These are phyloP conservation scores for Saitozyma sp. DNA, from an alignment of 768 basidiomycete genomes.

Conservation along the genomic window DNA sequence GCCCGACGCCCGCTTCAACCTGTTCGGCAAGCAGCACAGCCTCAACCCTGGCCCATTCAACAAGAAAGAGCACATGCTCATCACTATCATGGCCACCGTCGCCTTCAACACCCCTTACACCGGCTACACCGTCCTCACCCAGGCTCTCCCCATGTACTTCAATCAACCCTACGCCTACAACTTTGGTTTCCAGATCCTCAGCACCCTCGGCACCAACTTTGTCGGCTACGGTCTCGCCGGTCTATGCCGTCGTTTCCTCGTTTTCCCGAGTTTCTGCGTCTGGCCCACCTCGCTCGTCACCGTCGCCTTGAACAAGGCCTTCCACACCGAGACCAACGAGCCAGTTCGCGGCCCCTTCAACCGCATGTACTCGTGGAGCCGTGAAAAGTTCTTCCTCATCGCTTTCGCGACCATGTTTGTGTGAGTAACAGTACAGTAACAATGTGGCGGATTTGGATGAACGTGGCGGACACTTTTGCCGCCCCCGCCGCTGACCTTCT, in stretches of 20 bases:
- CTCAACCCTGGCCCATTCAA: conserved; percentile 47
- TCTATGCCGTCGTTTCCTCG: conserved; percentile 70
- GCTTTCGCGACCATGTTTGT: conserved; percentile 35
- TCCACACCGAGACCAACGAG: conserved; percentile 66
- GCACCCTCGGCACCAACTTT: conserved; percentile 77
- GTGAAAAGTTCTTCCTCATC: conserved; percentile 29
- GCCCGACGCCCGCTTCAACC: conserved; percentile 20
- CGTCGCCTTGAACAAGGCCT: conserved; percentile 37
- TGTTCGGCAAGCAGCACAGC: conserved; percentile 25
- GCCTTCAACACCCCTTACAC: conserved; percentile 44
- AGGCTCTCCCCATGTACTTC: conserved; percentile 43
- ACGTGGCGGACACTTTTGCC: not conserved
- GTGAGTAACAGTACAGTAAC: conserved; percentile 12
- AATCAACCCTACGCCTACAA: conserved; percentile 45
- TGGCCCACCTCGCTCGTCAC: conserved; percentile 35
- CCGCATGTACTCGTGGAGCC: conserved; percentile 52
- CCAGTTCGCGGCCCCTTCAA: conserved; percentile 90
- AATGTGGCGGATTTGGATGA: not conserved
- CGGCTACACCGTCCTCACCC: conserved; percentile 37
- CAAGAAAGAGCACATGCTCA: conserved; percentile 48
- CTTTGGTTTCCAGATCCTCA: conserved; percentile 56
- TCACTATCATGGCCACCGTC: conserved; percentile 45
- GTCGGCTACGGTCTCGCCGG: conserved; percentile 94
- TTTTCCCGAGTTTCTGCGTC: conserved; percentile 66
- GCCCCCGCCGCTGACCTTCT: conserved; percentile 81